Evolutionary conservation across 2,329 filamentous ascomycete genomes (phyloP), one percentile per base, ranked within the genome.

Genomic region (Coniella vitis): DNA sequence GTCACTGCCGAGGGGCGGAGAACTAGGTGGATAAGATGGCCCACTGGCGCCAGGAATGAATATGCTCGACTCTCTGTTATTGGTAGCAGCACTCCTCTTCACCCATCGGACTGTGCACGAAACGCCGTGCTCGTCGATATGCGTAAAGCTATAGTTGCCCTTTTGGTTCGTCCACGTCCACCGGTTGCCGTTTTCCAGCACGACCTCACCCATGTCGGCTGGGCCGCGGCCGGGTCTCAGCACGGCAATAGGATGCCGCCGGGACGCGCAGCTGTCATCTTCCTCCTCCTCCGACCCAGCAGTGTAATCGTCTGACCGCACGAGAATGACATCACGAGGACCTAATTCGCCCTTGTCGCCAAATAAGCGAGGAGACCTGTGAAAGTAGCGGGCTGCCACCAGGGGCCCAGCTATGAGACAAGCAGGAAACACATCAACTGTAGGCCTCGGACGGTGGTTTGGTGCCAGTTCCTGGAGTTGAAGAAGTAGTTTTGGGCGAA

Each of bases 371-470:
- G 83, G 80, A 54, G 83, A 83, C 7, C 74, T 74, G 58, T 79
- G 78, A 2, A 75, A 70, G 20, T 86, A 65, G 16, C 74, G 72
- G 5, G 81, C 76, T 19, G 81, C 73, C 49, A 79, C 80, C 55
- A 74, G 71, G 45, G 74, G 68, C 52, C 76, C 66, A 39, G 75
- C 68, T 36, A 84, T 69, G 13, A 77, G 69, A n/a, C 77, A 78
- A 2, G 83, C 80, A 0, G 86, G 84, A 37, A 89, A 75, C n/a
- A 88, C 78, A 57, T 91, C 86, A 55, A 87, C 81, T 4, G 79
- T 76, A 1, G 86, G 86, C 45, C 74, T 73, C 0, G 84, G 83
- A 20, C 86, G 77, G 25, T 51, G 48, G 53, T 79, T 74, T 36
- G 73, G 66, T 2, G 75, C 71, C n/a, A 88, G 63, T 49, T 79